These are phyloP conservation scores for Moricandia moricandioides DNA, from an alignment of 345 rosid species.

Conservation along the genomic window DNA sequence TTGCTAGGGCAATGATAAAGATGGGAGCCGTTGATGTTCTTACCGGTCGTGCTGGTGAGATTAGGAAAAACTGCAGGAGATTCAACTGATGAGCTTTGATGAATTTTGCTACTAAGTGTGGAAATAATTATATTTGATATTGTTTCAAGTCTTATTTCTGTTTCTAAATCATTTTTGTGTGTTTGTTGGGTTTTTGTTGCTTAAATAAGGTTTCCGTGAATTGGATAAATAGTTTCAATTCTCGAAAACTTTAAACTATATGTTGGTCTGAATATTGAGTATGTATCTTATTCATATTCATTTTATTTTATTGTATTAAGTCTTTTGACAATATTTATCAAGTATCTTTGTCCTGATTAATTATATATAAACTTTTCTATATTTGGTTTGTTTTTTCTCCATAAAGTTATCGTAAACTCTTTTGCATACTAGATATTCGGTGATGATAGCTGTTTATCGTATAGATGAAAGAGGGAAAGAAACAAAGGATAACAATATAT, in stretches of 20 bases:
- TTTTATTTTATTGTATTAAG: conserved; percentile 3
- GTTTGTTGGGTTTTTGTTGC: conserved; percentile 5
- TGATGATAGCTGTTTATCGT: too few species aligned
- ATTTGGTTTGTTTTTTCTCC: too few species aligned
- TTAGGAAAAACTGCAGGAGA: conserved; percentile 60
- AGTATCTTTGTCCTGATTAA: conserved; percentile 6
- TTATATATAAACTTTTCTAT: neutral
- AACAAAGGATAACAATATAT: too few species aligned
- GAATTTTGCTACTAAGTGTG: neutral
- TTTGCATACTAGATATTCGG: too few species aligned
- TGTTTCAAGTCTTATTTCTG: neutral
- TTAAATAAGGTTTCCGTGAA: conserved; percentile 26
- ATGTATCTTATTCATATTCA: neutral
- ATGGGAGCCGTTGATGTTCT: conserved; percentile 67
- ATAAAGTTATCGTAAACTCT: too few species aligned
- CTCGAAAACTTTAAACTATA: neutral
- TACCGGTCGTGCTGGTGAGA: conserved; percentile 59
- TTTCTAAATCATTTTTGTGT: neutral
- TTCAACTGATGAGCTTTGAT: conserved; percentile 30
- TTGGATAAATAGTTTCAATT: conserved; percentile 11
- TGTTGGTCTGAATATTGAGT: conserved; percentile 7
- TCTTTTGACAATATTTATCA: neutral
- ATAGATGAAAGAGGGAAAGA: too few species aligned
- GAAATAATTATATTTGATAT: neutral
- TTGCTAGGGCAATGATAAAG: conserved; percentile 65